Base-by-base conservation (phyloP, 106 monocot genomes). In the Dendrobium nobile region DNA sequence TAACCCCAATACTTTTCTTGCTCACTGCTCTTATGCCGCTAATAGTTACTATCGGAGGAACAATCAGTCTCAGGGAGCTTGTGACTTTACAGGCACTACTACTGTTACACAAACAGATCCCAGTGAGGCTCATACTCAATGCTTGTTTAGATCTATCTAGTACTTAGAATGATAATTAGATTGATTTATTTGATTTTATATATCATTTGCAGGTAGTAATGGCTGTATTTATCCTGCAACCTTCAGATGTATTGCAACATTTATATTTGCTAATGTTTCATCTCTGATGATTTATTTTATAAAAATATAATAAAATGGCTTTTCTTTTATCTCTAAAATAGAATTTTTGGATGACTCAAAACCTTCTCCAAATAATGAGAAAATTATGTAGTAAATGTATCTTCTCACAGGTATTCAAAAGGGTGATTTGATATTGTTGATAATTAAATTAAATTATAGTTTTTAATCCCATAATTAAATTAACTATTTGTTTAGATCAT, bases 81-180 rank as follows among this genome's bases (percentile, higher is more conserved):
- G 92, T 75, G 85, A 89, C 79, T 92, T 92, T 44, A 5, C 79
- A 8, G 89, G 92, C 85, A 82, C 89, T n/a, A 85, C 92, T 47
- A 82, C 76, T 5, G 28, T 87, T 65, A 79, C 85, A 56, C 47
- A 65, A 22, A 67, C 78, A 31, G 89, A 91, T 54, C 91, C 91
- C 41, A 89, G 91, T 89, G 82, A 83, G 42, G 13, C 19, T 77
- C 45, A 41, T 41, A 15, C 13, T 27, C 26, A 20, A 17, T 8
- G 13, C 27, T 4, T 54, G 7, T 54, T 18, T 42, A 18, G 68
- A 41, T n/a, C 79, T 24, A 17, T 77, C 20, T 17, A 2, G 28
- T 11, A 20, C 1, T 20, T 37, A 54, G 26, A 77, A 56, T 44
- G 10, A n/a, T 5, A n/a, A 4, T 18, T 27, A 27, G 27, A 27